These are phyloP conservation scores for Rutstroemia sydowiana DNA, from an alignment of 2,329 filamentous ascomycete species.

Conservation along the genomic window DNA sequence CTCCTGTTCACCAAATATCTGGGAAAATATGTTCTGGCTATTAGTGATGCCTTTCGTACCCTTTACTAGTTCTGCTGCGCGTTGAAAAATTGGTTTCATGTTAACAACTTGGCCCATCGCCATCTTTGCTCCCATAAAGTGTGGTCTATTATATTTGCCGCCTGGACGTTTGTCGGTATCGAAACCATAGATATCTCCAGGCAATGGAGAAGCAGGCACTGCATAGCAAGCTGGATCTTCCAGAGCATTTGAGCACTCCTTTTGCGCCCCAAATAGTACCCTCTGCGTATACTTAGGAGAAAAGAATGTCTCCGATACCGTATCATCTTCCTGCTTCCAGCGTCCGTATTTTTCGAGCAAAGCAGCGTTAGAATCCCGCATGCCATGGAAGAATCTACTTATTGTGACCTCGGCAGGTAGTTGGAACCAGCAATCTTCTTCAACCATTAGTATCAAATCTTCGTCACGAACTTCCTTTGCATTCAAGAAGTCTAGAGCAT, in stretches of 20 bases:
- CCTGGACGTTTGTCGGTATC: slow-evolving; percentile 33
- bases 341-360: slow-evolving; percentile 28
- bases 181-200: slow-evolving; percentile 40
- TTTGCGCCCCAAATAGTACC: slow-evolving; percentile 48
- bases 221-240: slow-evolving; percentile 44
- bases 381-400: slow-evolving; percentile 43
- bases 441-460: slow-evolving; percentile 48
- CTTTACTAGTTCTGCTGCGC: slow-evolving; percentile 16
- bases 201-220: slow-evolving; percentile 43
- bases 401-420: slow-evolving; percentile 49
- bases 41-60: background rate
- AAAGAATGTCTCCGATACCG: no score
- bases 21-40: slow-evolving; percentile 32
- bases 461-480: slow-evolving; percentile 40
- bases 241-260: slow-evolving; percentile 39
- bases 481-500: slow-evolving; percentile 37
- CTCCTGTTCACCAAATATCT: slow-evolving; percentile 47
- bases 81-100: slow-evolving; percentile 38
- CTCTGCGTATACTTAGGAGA: slow-evolving; percentile 41
- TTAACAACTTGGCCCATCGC: slow-evolving; percentile 45
- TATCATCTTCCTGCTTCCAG: background rate
- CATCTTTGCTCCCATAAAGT: slow-evolving; percentile 41
- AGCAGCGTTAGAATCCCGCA: slow-evolving; percentile 40
- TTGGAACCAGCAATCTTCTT: slow-evolving; percentile 48
- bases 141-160: slow-evolving; percentile 34